Evolutionary conservation across 768 basidiomycete species (phyloP).

Genomic region (Tricholoma hemisulphureum): DNA sequence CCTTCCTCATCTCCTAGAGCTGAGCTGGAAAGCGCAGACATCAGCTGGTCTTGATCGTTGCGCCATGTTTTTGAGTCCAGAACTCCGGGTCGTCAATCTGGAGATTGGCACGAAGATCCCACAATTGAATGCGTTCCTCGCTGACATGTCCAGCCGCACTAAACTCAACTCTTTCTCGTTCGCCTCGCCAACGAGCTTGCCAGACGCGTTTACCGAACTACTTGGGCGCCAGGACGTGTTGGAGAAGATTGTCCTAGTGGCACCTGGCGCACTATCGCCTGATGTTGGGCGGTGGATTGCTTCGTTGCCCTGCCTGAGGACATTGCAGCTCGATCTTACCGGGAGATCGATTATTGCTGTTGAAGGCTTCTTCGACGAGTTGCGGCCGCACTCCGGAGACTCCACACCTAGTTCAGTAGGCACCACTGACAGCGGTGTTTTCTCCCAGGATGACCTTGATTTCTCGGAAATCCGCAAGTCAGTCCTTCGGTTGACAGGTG

Average conservation of each 20-base stretch:
- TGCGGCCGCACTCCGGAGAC: conserved; percentile 62
- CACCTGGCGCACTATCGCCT: conserved; percentile 72
- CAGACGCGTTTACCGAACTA: conserved; percentile 68
- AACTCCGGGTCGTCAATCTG: conserved; percentile 57
- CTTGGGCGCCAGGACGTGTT: conserved; percentile 56
- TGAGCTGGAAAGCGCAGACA: conserved; percentile 73
- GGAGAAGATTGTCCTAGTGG: conserved; percentile 63
- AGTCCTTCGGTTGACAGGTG: conserved; percentile 60
- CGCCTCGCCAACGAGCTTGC: conserved; percentile 65
- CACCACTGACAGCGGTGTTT: conserved; percentile 74
- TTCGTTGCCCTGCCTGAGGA: conserved; percentile 57
- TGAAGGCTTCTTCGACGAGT: conserved; percentile 79
- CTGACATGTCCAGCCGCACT: conserved; percentile 60
- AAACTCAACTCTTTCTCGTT: conserved; percentile 69
- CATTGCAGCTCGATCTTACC: conserved; percentile 69
- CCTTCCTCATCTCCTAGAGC: conserved; percentile 64
- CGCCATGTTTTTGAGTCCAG: conserved; percentile 63
- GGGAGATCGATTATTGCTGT: conserved; percentile 65
- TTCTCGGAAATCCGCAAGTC: conserved; percentile 75
- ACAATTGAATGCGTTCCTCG: conserved; percentile 61
- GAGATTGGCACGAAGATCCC: conserved; percentile 61
- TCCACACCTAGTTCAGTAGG: conserved; percentile 66
- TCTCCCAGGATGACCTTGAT: conserved; percentile 75
- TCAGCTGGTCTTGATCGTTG: conserved; percentile 63
- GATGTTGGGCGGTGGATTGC: conserved; percentile 74